Evolutionary conservation across 1,284 basidiomycete species (phyloP), one percentile per base, ranked within the genome.

Genomic region (Peniophora sp.): DNA sequence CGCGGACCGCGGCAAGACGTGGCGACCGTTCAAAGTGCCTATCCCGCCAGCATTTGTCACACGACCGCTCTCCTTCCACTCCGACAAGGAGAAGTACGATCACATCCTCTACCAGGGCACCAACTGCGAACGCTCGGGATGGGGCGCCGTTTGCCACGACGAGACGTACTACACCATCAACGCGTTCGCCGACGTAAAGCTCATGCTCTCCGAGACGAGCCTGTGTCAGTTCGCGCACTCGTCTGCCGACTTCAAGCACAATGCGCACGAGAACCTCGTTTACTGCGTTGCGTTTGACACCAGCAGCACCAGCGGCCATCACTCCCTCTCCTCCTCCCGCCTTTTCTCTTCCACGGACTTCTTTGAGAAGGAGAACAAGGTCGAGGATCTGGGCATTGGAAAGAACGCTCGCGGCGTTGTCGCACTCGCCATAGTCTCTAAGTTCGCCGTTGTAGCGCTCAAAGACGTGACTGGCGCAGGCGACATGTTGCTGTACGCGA

Each of bases 111-210:
- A 88, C 64, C 92, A 94, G 61, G 91, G 88, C 3, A 81, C 80
- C 0, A 64, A 64, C 3, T 97, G 94, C 60, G 76, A 83, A 34
- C 63, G 65, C 3, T 62, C 62, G 8, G 84, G 86, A 0, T 88
- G 83, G 74, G 76, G 75, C 3, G 65, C 72, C 17, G 63, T 72
- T 0, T 97, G 94, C 64, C 79, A 81, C 58, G 92, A 95, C 63
- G 84, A 90, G 83, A 92, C 92, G 3, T 97, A 81, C 64, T 91
- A 92, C 69, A 96, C 93, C 12, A 83, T 75, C 54, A 83, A 93
- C 53, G 86, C 81, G 0, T 97, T 97, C 69, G 68, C 75, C 41
- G 75, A 80, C 41, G 62, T 73, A 0, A 62, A 79, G 49, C 61
- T 74, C 2, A 75, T 97, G 32, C 71, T 92, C 17, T 62, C 68